A percentile compares a stretch with the other conserved stretches of the same genome.
Evolutionary conservation across 2,329 filamentous ascomycete genomes (phyloP).

Genomic region (Alternaria triticina): DNA sequence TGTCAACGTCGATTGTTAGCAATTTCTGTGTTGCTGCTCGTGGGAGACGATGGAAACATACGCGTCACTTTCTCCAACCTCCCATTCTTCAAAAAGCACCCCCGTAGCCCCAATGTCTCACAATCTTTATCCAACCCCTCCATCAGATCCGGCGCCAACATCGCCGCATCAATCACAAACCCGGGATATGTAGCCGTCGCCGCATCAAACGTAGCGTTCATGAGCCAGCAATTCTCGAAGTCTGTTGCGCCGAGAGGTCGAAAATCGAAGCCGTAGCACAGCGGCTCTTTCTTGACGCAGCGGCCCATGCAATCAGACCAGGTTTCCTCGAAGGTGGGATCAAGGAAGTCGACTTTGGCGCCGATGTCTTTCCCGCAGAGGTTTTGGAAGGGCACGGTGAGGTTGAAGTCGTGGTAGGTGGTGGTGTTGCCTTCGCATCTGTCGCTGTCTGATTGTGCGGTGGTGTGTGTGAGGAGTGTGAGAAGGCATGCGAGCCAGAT

Average conservation of each 20-base stretch:
- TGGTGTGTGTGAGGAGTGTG: not conserved
- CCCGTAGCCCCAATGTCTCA: not conserved
- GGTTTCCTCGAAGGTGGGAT: conserved; percentile 1
- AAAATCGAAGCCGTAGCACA: conserved; percentile 17
- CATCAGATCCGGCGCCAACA: not conserved
- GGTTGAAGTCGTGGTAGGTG: not conserved
- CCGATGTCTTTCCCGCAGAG: conserved; percentile 16
- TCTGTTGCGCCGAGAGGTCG: not conserved
- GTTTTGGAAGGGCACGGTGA: conserved; percentile 9
- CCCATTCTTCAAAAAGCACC: not conserved
- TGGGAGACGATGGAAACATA: not conserved
- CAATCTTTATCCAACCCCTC: not conserved
- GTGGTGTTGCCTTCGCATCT: not conserved
- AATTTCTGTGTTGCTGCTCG: not conserved
- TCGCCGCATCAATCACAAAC: conserved; percentile 4
- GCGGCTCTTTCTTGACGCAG: conserved; percentile 10
- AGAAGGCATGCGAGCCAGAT: not conserved
- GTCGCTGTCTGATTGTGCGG: not conserved
- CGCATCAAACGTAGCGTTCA: conserved; percentile 6
- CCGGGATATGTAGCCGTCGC: not conserved
- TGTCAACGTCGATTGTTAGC: not conserved
- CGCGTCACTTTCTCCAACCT: not conserved
- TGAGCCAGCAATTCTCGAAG: conserved; percentile 12
- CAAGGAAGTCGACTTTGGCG: conserved; percentile 10
- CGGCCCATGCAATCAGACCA: conserved; percentile 8